These are phyloP conservation scores for Polytrichum formosum DNA, from an alignment of 225 moss, liverwort and hornwort genomes.

Conservation along the genomic window DNA sequence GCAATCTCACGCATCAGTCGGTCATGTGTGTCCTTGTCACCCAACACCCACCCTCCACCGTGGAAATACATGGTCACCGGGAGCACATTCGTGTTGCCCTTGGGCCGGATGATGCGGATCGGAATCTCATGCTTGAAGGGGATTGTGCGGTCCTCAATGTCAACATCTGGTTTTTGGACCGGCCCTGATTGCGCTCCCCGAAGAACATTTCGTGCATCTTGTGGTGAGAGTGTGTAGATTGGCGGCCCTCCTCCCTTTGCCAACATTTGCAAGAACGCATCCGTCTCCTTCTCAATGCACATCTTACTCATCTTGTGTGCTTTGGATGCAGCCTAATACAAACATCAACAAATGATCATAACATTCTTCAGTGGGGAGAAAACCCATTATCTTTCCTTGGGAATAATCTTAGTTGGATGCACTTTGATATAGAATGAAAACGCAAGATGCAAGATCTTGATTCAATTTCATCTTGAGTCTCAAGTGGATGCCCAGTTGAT, in stretches of 20 bases:
- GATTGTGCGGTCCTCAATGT: conserved; percentile 26
- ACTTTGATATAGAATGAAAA: no score
- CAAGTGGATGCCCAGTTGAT: no score
- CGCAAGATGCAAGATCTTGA: no score
- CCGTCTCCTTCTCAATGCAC: conserved; percentile 34
- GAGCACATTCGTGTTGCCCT: conserved; percentile 33
- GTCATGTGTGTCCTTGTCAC: conserved; percentile 37
- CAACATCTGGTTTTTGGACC: conserved; percentile 1
- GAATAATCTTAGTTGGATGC: no score
- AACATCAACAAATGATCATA: conserved; percentile 1
- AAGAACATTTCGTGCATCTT: conserved; percentile 24
- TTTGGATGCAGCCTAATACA: no score
- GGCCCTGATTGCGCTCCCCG: conserved; percentile 6
- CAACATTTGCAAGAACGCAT: conserved; percentile 26
- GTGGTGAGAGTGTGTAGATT: conserved; percentile 28
- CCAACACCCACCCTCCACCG: conserved; percentile 45
- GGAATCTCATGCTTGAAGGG: conserved; percentile 29
- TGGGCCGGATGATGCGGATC: conserved; percentile 32
- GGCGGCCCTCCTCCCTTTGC: conserved; percentile 31
- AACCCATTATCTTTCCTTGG: no score
- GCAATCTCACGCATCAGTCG: conserved; percentile 26
- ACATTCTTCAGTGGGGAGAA: not conserved
- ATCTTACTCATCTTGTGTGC: conserved; percentile 25
- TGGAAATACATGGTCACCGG: conserved; percentile 43
- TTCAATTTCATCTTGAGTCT: no score